Base-by-base conservation (phyloP, 2,329 filamentous ascomycete species). In the Hypoxylon sp. region DNA sequence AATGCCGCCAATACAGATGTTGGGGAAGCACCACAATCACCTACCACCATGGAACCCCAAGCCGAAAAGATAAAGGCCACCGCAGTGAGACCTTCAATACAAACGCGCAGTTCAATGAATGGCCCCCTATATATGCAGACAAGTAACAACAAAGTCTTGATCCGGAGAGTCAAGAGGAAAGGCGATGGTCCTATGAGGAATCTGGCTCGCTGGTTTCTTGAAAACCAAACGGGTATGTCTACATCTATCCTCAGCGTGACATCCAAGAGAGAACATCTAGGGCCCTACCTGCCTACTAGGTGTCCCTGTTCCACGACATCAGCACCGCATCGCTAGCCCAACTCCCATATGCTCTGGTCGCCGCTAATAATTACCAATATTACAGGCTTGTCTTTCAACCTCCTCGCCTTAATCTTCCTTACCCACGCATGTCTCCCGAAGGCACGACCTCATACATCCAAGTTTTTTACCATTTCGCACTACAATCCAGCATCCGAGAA, bases 381-480 rank as follows among this genome's bases (percentile, higher is more conserved):
- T 29, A 12, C 64, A 91, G 91, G 90, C 54, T 83, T 97, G 61
- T 90, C 91, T 8, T 80, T 94, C 71, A 96, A 95, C 70, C 85
- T 94, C 51, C 78, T 97, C 59, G 84, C 90, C 49, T 85, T 95
- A 60, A 84, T 97, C 59, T 84, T 88, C 69, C 84, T 96, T 59
- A 85, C 90, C 47, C 91, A 97, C 75, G 76, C 86, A 64, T 86
- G 88, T 67, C 91, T 96, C 69, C 91, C 93, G 41, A 87, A 87
- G 64, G 84, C 91, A 37, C 84, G 90, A 59, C 77, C 81, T 43
- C 85, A 89, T 66, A 96, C 91, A n/a, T 80, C 81, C 66, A 94
- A 92, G 63, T 96, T 96, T 78, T 91, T 96, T 74, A 82, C 84
- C 48, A 81, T 97, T 51, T 92, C 90, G 50, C 94, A 97, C 76